Conservation (phyloP, 2,329 filamentous ascomycete genomes). For the Microsporum canis region DNA sequence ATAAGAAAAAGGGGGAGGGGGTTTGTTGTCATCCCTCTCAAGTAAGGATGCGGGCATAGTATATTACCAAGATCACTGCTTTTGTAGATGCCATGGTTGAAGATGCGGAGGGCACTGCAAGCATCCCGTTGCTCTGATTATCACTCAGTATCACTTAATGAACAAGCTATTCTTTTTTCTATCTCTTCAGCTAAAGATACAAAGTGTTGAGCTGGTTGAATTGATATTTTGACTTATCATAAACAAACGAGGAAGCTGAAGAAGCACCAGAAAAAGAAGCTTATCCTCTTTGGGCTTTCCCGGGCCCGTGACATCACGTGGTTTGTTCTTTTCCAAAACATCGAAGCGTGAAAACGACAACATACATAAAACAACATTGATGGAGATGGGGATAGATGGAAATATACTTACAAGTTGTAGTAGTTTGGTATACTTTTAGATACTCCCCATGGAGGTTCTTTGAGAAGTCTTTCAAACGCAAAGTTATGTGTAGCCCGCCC, state of each 20-base stretch:
- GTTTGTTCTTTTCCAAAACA: background rate
- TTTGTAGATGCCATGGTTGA: constrained; percentile 57
- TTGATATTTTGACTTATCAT: background rate
- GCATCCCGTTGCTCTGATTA: background rate
- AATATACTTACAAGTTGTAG: too few relatives aligned
- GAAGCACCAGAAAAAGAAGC: background rate
- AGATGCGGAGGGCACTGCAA: background rate
- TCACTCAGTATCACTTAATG: background rate
- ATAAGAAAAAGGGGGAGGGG: background rate
- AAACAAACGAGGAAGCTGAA: background rate
- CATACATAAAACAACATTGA: too few relatives aligned
- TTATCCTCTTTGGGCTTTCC: background rate
- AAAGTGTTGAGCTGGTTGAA: background rate
- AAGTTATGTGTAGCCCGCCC: background rate
- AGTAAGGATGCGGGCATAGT: background rate
- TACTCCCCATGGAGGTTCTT: too few relatives aligned
- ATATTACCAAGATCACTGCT: constrained; percentile 75
- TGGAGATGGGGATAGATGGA: background rate
- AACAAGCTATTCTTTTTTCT: background rate
- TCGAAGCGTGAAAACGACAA: too few relatives aligned
- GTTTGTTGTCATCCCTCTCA: background rate
- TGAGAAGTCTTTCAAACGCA: too few relatives aligned
- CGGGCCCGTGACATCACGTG: background rate
- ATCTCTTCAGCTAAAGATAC: background rate
- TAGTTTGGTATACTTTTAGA: too few relatives aligned